Conservation (phyloP, 2,329 filamentous ascomycete genomes). For the Akanthomyces dipterigenus region DNA sequence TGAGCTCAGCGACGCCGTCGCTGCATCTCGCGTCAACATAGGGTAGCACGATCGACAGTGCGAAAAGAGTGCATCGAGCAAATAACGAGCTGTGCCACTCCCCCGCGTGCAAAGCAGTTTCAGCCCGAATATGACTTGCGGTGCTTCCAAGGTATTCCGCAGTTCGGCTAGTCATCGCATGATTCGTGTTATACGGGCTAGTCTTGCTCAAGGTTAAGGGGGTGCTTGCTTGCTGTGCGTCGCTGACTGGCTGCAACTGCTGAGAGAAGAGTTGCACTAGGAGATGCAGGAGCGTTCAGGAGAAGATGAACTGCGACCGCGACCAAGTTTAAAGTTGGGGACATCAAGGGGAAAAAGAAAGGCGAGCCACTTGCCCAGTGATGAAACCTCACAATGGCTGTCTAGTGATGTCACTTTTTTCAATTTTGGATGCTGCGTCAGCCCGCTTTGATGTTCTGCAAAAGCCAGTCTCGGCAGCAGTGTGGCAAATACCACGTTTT, state of each 20-base stretch:
- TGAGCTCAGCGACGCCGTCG: neutral
- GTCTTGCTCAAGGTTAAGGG: too few species aligned
- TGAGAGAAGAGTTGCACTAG: too few species aligned
- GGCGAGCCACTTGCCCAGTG: neutral
- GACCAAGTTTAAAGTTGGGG: too few species aligned
- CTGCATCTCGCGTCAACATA: neutral
- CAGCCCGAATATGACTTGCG: neutral
- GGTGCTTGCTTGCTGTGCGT: too few species aligned
- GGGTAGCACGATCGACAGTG: neutral
- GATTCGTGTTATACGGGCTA: neutral
- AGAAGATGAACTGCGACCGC: too few species aligned
- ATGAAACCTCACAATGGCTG: neutral
- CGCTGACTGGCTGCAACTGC: too few species aligned
- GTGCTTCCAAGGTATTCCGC: neutral
- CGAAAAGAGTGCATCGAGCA: neutral
- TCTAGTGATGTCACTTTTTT: too few species aligned
- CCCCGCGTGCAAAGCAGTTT: constrained; percentile 3
- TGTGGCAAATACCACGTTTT: neutral
- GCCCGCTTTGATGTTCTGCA: neutral
- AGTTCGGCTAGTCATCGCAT: neutral
- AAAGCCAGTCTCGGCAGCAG: neutral
- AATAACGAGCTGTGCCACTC: neutral
- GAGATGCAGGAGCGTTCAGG: too few species aligned
- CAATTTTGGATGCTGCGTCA: neutral
- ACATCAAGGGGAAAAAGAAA: too few species aligned